Evolutionary conservation across 345 rosid species (phyloP), one percentile per base, ranked within the genome.

Genomic region (Cardamine resedifolia): DNA sequence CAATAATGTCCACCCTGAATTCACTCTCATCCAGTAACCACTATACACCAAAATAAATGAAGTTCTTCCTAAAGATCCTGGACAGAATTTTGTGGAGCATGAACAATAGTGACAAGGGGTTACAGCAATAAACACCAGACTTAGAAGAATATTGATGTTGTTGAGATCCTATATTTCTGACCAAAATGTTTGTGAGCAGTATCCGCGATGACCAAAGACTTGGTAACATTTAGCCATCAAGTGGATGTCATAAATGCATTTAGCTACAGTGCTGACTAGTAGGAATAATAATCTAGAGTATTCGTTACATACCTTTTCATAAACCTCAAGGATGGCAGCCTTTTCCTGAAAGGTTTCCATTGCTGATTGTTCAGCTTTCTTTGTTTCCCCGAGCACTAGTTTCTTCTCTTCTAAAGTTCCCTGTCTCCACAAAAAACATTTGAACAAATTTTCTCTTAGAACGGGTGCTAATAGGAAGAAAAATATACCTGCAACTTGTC

Each of bases 351-450:
- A 90, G 56, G 83, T 75, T 48, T 85, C 81, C 86, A 85, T 83
- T 21, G 96, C 94, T 55, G 50, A 75, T 74, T 80, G 85, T 77
- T 90, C 96, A 63, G 94, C 86, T 76, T 83, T 80, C 80, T 76
- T 83, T 71, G 90, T 92, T 71, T 88, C 92, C 74, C 85, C 92
- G 2, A 83, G 76, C 73, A 81, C 71, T 23, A 43, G 58, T 80
- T 83, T 90, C 80, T 87, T 95, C 86, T 92, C 99, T 75, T 91
- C 97, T 70, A 95, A 56, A 68, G 94, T 78, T 51, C 89, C 82
- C 99, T 95, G 72, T 76, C 43, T 58, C 77, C 41, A 52, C 11
- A 34, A 36, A 4, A 77, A 72, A 7, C 48, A n/a, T 12, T 20
- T 48, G 19, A 56, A 10, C 45, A 65, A 65, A 0, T 6, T 0